Evolutionary conservation across 2,329 filamentous ascomycete genomes (phyloP).

Genomic region (Colletotrichum kahawae): DNA sequence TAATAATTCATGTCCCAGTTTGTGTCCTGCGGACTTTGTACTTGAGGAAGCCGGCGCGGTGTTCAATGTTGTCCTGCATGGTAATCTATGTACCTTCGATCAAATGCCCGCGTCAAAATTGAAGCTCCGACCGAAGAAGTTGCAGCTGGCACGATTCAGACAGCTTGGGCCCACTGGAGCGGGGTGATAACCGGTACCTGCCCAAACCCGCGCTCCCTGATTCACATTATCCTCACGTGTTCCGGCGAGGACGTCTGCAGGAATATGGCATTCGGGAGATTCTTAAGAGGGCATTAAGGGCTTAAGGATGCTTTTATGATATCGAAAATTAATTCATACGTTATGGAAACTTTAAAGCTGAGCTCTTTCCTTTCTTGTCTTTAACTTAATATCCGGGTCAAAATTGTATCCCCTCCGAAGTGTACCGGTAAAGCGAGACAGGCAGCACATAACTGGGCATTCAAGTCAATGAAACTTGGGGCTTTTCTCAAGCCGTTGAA

Average conservation of each 20-base stretch:
- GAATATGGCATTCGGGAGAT: conserved; percentile 44
- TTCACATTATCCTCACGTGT: background rate
- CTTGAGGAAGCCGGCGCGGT: background rate
- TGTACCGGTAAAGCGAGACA: background rate
- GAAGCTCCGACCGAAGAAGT: background rate
- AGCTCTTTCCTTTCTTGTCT: background rate
- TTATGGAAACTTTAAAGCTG: background rate
- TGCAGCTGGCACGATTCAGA: background rate
- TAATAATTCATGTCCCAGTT: background rate
- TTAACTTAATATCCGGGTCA: background rate
- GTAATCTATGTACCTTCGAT: background rate
- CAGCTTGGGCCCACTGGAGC: background rate
- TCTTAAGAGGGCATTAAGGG: conserved; percentile 28
- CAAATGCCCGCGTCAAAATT: background rate
- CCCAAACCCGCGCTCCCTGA: background rate
- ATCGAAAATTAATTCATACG: background rate
- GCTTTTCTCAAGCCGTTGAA: background rate
- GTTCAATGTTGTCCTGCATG: background rate
- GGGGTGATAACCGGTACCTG: background rate
- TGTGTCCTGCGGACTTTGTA: background rate
- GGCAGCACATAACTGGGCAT: background rate
- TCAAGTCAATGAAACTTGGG: background rate
- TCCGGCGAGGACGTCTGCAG: conserved; percentile 34
- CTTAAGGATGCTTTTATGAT: conserved; percentile 27
- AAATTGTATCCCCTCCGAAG: background rate